Conservation (phyloP, 768 basidiomycete genomes). For the Agaricus subrufescens region DNA sequence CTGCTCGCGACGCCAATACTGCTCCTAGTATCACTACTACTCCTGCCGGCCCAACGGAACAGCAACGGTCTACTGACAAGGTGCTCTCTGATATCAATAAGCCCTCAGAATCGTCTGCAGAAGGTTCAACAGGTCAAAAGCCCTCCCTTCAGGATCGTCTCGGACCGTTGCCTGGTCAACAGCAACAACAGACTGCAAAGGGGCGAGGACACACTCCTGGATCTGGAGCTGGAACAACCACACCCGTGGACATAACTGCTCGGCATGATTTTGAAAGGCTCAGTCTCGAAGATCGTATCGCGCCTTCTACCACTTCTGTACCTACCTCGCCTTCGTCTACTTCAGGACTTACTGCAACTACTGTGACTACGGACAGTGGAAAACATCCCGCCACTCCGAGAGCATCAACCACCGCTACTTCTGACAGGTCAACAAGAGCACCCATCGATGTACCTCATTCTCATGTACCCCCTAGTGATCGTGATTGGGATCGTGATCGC, state of each 20-base stretch:
- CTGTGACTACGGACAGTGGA: background rate
- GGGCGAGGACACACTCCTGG: constrained; percentile 1
- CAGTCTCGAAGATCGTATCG: constrained; percentile 3
- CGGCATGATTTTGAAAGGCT: constrained; percentile 2
- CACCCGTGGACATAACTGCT: background rate
- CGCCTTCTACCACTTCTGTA: background rate
- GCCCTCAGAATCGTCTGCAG: background rate
- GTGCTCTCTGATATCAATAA: background rate
- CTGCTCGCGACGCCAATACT: background rate
- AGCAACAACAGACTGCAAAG: background rate
- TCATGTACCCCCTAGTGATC: background rate
- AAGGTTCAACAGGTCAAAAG: background rate
- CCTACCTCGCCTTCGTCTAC: background rate
- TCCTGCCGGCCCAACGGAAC: background rate
- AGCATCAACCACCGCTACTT: background rate
- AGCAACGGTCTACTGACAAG: background rate
- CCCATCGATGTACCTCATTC: background rate
- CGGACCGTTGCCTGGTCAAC: constrained; percentile 2
- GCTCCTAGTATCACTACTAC: background rate
- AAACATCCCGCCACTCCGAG: background rate
- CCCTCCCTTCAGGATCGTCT: constrained; percentile 7
- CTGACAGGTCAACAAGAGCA: background rate
- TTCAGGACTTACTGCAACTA: background rate
- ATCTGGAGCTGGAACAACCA: background rate
- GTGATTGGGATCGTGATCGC: background rate